These are phyloP conservation scores for Colletotrichum paranaense DNA, from an alignment of 2,329 filamentous ascomycete genomes.

Conservation along the genomic window DNA sequence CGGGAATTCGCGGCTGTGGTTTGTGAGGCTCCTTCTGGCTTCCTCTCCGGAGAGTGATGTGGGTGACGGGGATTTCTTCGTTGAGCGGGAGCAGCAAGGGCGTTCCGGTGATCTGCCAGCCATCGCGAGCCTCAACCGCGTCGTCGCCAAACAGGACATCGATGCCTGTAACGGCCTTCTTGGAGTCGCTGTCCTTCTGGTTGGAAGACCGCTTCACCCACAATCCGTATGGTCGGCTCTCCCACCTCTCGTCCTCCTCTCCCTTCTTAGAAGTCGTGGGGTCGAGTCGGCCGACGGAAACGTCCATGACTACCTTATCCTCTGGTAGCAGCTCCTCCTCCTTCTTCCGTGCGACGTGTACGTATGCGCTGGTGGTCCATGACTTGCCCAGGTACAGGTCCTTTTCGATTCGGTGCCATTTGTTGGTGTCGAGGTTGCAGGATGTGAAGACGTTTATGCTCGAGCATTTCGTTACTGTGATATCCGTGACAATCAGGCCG, in stretches of 20 bases:
- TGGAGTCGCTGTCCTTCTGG: constrained; percentile 79
- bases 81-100: constrained; percentile 77
- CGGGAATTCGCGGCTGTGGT: constrained; percentile 80
- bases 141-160: constrained; percentile 92
- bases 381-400: constrained; percentile 79
- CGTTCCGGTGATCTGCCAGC: constrained; percentile 84
- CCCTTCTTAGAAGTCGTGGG: constrained; percentile 68
- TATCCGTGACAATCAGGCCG: constrained; percentile 86
- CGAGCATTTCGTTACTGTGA: constrained; percentile 82
- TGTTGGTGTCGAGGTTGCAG: constrained; percentile 77
- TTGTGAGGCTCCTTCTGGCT: constrained; percentile 72
- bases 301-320: constrained; percentile 84
- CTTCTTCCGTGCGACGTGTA: constrained; percentile 85
- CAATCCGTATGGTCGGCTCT: constrained; percentile 78
- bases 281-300: constrained; percentile 79
- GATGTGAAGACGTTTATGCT: constrained; percentile 78
- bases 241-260: constrained; percentile 76
- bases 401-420: constrained; percentile 89
- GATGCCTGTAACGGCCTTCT: constrained; percentile 79
- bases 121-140: constrained; percentile 87
- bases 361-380: constrained; percentile 81
- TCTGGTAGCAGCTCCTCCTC: constrained; percentile 82
- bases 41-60: constrained; percentile 83
- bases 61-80: constrained; percentile 72
- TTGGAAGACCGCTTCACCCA: constrained; percentile 84